phyloP scores from a whole-genome alignment of 805 yeast species.

The Metschnikowia lachancei region DNA sequence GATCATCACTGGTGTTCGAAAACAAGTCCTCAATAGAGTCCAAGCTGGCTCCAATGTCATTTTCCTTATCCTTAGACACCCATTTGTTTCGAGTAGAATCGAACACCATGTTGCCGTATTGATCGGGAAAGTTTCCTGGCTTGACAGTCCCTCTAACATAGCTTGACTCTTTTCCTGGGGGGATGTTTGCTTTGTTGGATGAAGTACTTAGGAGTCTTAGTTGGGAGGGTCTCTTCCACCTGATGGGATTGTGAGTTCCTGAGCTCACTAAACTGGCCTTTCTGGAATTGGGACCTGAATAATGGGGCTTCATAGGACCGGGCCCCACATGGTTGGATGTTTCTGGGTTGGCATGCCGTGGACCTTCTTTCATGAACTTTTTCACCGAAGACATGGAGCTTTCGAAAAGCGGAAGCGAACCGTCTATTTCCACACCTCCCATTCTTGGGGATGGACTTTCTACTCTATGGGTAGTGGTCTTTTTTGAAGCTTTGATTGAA shows the following conservation, averaged over 20 bases:
- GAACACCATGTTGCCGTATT: constrained; percentile 36
- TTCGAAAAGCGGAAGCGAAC: constrained; percentile 9
- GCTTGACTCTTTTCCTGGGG: background rate
- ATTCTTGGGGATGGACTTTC: constrained; percentile 8
- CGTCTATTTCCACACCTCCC: background rate
- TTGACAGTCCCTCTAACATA: constrained; percentile 32
- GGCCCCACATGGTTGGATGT: background rate
- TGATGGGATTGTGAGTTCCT: constrained; percentile 22
- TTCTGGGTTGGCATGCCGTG: background rate
- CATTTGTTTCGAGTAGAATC: constrained; percentile 32
- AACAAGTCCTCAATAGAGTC: constrained; percentile 40
- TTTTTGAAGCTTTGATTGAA: background rate
- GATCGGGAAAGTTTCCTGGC: constrained; percentile 36
- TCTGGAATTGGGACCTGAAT: background rate
- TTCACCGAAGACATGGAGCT: constrained; percentile 17
- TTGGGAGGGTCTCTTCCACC: constrained; percentile 41
- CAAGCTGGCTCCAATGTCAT: constrained; percentile 26
- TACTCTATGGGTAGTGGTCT: background rate
- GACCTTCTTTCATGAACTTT: constrained; percentile 4
- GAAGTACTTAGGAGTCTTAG: constrained; percentile 23
- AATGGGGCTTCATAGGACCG: too few species aligned
- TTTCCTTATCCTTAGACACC: constrained; percentile 28
- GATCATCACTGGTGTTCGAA: background rate
- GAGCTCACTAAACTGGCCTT: background rate
- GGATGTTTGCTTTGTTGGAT: constrained; percentile 7